These are phyloP conservation scores for Ustulina deusta DNA, from an alignment of 2,329 filamentous ascomycete species.

Conservation along the genomic window DNA sequence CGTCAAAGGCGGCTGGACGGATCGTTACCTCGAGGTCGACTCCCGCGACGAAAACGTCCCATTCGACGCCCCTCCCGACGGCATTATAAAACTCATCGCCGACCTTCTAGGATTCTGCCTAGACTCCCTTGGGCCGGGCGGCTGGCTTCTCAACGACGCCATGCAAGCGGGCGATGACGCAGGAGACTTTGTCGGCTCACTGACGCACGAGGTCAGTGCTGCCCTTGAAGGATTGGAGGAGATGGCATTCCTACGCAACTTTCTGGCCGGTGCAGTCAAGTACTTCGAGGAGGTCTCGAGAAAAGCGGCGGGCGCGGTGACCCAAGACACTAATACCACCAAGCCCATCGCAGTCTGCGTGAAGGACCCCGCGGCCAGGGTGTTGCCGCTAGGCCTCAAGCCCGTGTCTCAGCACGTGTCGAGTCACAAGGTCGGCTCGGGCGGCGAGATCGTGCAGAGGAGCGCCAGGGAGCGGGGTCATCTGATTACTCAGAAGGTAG, in stretches of 20 bases:
- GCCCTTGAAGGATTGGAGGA: conserved; percentile 80
- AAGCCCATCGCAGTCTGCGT: conserved; percentile 62
- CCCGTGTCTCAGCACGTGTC: conserved; percentile 62
- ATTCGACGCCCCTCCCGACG: conserved; percentile 68
- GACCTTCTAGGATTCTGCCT: conserved; percentile 78
- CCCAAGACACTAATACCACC: conserved; percentile 49
- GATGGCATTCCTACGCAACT: conserved; percentile 71
- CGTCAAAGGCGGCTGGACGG: conserved; percentile 80
- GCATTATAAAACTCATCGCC: conserved; percentile 76
- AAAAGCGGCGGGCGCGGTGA: conserved; percentile 23
- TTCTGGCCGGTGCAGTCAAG: conserved; percentile 74
- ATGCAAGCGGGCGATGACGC: conserved; percentile 65
- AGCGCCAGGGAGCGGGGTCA: conserved; percentile 80
- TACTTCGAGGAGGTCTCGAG: conserved; percentile 62
- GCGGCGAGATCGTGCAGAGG: conserved; percentile 77
- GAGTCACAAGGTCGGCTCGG: conserved; percentile 70
- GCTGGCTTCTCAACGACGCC: conserved; percentile 76
- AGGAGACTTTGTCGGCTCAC: conserved; percentile 72
- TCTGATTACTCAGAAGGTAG: conserved; percentile 81
- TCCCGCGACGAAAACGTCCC: conserved; percentile 61
- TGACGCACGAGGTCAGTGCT: conserved; percentile 76
- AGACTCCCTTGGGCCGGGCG: conserved; percentile 79
- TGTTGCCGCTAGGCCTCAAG: conserved; percentile 81
- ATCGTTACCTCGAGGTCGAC: conserved; percentile 73
- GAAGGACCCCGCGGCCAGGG: conserved; percentile 56